phyloP scores from a whole-genome alignment of 805 yeast species.

The Priceomyces melissophilus region DNA sequence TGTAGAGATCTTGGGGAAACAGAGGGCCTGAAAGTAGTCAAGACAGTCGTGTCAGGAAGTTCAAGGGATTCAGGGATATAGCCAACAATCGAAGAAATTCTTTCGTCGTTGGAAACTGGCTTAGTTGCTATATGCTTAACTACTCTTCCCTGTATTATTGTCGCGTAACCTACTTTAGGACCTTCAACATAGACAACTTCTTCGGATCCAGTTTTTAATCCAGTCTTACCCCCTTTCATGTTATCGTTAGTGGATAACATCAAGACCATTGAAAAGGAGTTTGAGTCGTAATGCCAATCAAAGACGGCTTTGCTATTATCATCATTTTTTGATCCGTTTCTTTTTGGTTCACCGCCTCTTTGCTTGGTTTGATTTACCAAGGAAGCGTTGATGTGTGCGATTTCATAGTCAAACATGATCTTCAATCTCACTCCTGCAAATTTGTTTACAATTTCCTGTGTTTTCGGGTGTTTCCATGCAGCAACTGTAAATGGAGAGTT shows the following conservation, averaged over 20 bases:
- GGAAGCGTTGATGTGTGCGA: slow-evolving; percentile 25
- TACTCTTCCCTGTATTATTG: slow-evolving; percentile 21
- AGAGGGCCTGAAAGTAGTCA: slow-evolving; percentile 40
- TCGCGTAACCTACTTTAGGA: slow-evolving; percentile 20
- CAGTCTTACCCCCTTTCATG: slow-evolving; percentile 15
- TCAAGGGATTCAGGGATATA: slow-evolving; percentile 39
- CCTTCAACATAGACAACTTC: slow-evolving; percentile 13
- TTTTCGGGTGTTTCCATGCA: slow-evolving; percentile 28
- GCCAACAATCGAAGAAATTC: slow-evolving; percentile 42
- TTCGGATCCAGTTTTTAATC: slow-evolving; percentile 13
- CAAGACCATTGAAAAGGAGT: slow-evolving; percentile 12
- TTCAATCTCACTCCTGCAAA: slow-evolving; percentile 26
- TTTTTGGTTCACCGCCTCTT: neutral
- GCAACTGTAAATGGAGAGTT: slow-evolving; percentile 21
- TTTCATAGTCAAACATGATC: slow-evolving; percentile 24
- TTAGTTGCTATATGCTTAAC: slow-evolving; percentile 20
- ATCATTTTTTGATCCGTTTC: slow-evolving; percentile 5
- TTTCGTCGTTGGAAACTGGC: slow-evolving; percentile 30
- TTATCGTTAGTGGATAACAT: slow-evolving; percentile 13
- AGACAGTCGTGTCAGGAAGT: slow-evolving; percentile 35
- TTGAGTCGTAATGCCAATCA: slow-evolving; percentile 17
- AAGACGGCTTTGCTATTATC: slow-evolving; percentile 8
- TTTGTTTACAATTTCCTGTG: slow-evolving; percentile 20
- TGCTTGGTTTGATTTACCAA: slow-evolving; percentile 7
- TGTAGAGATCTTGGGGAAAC: slow-evolving; percentile 28